A percentile compares a stretch with the other conserved stretches of the same genome.
phyloP scores from a whole-genome alignment of 2,329 filamentous ascomycete genomes.

The Fusarium camptoceras region DNA sequence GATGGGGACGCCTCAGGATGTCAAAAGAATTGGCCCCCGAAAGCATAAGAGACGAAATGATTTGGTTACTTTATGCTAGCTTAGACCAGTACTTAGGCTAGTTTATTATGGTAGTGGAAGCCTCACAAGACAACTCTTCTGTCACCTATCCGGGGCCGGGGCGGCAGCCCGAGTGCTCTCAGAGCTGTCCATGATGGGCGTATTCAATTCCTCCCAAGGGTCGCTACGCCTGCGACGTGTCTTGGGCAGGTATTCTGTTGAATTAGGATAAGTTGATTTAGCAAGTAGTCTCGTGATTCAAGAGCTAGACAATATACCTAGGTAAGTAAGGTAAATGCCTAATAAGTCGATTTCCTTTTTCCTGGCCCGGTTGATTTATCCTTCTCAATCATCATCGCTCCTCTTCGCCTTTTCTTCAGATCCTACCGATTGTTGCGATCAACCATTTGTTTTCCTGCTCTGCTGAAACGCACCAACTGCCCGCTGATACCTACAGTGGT shows the following conservation, averaged over 20 bases:
- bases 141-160: no score
- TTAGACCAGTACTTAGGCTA: no score
- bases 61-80: no score
- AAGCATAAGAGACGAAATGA: no score
- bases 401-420: background rate
- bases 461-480: constrained; percentile 1
- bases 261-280: background rate
- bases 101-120: no score
- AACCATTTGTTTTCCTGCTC: constrained; percentile 9
- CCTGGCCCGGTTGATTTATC: background rate
- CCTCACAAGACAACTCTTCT: no score
- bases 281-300: constrained; percentile 28
- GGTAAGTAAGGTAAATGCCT: background rate
- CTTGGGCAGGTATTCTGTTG: background rate
- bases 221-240: background rate
- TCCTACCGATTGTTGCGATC: constrained; percentile 1
- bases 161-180: constrained; percentile 9
- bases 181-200: constrained; percentile 29
- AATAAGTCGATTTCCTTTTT: background rate
- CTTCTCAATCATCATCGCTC: constrained; percentile 1
- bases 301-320: background rate
- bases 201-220: constrained; percentile 10
- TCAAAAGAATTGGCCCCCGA: no score
- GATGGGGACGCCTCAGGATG: constrained; percentile 3
- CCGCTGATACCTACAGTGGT: background rate